Evolutionary conservation across 2,329 filamentous ascomycete genomes (phyloP).

Genomic region (Rachicladosporium sp.): DNA sequence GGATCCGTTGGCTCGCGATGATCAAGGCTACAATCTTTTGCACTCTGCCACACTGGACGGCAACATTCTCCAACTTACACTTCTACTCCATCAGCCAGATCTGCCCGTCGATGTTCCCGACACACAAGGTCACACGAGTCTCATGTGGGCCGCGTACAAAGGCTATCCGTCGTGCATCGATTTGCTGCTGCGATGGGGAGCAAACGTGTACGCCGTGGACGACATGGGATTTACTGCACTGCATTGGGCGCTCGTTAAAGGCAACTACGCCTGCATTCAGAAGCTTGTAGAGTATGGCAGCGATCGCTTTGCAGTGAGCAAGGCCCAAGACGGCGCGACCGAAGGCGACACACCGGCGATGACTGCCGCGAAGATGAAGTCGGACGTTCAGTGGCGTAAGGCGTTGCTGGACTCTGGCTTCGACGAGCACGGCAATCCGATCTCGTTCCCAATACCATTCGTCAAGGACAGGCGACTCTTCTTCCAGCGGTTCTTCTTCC

Average conservation of each 20-base stretch:
- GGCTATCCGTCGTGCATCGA: constrained; percentile 88
- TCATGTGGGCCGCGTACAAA: constrained; percentile 99
- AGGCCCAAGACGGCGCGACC: constrained; percentile 24
- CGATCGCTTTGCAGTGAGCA: constrained; percentile 81
- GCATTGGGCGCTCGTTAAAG: constrained; percentile 94
- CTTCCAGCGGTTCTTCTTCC: constrained; percentile 74
- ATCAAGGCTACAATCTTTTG: constrained; percentile 94
- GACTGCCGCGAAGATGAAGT: constrained; percentile 85
- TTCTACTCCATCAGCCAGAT: constrained; percentile 77
- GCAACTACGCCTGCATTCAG: constrained; percentile 75
- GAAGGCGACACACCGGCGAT: constrained; percentile 81
- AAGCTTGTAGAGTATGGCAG: constrained; percentile 93
- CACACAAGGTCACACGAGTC: constrained; percentile 76
- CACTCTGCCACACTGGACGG: constrained; percentile 96
- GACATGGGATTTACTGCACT: constrained; percentile 89
- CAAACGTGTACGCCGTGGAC: constrained; percentile 79
- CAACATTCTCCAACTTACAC: constrained; percentile 76
- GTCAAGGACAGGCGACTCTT: constrained; percentile 68
- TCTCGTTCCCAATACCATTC: constrained; percentile 60
- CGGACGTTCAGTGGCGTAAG: constrained; percentile 65
- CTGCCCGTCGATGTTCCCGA: constrained; percentile 89
- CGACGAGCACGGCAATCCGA: constrained; percentile 61
- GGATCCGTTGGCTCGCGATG: constrained; percentile 82
- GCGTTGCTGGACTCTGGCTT: constrained; percentile 78
- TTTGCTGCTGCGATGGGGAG: constrained; percentile 85